A percentile compares a stretch with the other conserved stretches of the same genome.
phyloP scores from a whole-genome alignment of 108 stramenopile species.

The Schizochytrium sp. region DNA sequence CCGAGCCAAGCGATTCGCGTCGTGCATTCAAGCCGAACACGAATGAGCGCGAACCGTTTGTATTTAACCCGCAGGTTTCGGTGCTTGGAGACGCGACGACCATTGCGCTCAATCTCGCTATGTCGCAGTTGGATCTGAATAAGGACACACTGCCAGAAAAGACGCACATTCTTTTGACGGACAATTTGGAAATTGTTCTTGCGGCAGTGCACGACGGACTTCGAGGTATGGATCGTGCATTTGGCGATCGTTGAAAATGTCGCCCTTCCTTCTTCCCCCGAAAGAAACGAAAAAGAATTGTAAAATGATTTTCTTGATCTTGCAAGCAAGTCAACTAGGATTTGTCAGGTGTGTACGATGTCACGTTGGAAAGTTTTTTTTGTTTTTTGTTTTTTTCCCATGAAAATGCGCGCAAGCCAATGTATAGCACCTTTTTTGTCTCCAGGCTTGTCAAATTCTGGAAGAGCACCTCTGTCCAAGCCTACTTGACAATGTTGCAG shows the following conservation, averaged over 20 bases:
- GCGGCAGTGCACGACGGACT: background rate
- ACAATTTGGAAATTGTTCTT: background rate
- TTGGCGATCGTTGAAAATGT: background rate
- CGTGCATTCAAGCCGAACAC: background rate
- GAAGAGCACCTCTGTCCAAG: too few relatives aligned
- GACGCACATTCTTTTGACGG: background rate
- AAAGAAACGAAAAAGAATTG: too few relatives aligned
- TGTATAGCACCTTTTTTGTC: too few relatives aligned
- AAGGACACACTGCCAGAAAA: background rate
- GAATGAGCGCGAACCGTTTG: background rate
- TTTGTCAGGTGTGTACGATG: too few relatives aligned
- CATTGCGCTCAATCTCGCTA: background rate
- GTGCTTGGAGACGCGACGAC: conserved; percentile 8
- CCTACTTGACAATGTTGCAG: too few relatives aligned
- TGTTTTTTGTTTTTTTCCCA: too few relatives aligned
- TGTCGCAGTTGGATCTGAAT: background rate
- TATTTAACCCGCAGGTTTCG: background rate
- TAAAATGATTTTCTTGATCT: too few relatives aligned
- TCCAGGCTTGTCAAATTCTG: too few relatives aligned
- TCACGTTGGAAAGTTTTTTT: too few relatives aligned
- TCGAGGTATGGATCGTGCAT: conserved; percentile 3
- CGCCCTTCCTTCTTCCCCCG: too few relatives aligned
- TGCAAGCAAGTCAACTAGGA: too few relatives aligned
- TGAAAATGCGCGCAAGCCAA: too few relatives aligned
- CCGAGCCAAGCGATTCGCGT: background rate